These are phyloP conservation scores for Saraca asoca DNA, from an alignment of 331 rosid genomes.

Conservation along the genomic window DNA sequence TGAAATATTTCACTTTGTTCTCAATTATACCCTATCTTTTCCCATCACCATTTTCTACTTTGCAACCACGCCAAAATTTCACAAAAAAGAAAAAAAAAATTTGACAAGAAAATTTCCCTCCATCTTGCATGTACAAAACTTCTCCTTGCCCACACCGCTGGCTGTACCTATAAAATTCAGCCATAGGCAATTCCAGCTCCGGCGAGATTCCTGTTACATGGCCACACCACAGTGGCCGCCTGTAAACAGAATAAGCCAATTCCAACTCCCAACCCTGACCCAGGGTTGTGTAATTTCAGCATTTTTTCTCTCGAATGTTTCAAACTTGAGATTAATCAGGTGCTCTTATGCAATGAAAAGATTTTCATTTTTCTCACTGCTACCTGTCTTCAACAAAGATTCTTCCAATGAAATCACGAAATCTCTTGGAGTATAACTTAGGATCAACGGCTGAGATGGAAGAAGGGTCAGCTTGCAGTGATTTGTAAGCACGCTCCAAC, in stretches of 20 bases:
- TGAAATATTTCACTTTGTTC: conserved; percentile 46
- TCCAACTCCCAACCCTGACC: conserved; percentile 20
- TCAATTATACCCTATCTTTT: conserved; percentile 51
- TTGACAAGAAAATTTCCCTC: conserved; percentile 32
- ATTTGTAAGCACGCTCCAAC: conserved; percentile 94
- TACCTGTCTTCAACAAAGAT: conserved; percentile 86
- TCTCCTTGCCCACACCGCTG: conserved; percentile 34
- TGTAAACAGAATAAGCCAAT: not conserved
- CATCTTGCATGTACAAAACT: conserved; percentile 52
- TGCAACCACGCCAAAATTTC: conserved; percentile 52
- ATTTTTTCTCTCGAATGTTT: not conserved
- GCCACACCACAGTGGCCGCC: conserved; percentile 21
- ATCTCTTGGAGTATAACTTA: conserved; percentile 83
- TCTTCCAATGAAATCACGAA: conserved; percentile 84
- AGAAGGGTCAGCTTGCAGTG: conserved; percentile 80
- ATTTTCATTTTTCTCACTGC: conserved; percentile 13
- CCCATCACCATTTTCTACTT: conserved; percentile 56
- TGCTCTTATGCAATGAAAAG: conserved; percentile 1
- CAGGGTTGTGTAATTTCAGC: conserved; percentile 22
- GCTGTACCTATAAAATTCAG: conserved; percentile 69
- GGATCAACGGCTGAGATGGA: conserved; percentile 98
- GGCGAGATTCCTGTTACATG: conserved; percentile 21
- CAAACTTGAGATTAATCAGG: conserved; percentile 15
- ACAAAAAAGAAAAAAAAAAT: conserved; percentile 18
- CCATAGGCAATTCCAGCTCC: conserved; percentile 43